Percentiles rank a stretch among this genome's conserved stretches.
Evolutionary conservation across 371 early-diverging fungal genomes (phyloP).

Genomic region (Batkoa obscura): DNA sequence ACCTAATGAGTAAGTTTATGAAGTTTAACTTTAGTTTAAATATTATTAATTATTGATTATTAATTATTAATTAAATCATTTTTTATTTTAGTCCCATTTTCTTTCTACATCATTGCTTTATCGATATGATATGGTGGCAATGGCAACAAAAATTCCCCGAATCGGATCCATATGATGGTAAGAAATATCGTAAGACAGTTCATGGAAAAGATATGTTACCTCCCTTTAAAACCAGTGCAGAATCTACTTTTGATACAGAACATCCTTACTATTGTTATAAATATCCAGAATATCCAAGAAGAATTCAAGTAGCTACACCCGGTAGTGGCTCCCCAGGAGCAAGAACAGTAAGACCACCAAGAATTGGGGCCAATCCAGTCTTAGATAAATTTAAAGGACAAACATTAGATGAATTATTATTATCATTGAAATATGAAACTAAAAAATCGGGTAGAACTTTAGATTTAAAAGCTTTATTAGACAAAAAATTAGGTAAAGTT

Average conservation of each 20-base stretch:
- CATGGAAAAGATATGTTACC: neutral
- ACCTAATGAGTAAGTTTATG: conserved; percentile 17
- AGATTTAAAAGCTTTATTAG: neutral
- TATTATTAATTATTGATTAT: too few relatives aligned
- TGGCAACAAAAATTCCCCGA: conserved; percentile 14
- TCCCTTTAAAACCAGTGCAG: neutral
- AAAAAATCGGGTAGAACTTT: neutral
- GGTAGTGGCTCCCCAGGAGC: neutral
- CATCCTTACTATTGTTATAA: neutral
- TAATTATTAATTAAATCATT: neutral
- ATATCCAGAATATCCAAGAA: neutral
- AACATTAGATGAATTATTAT: neutral
- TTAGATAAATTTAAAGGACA: neutral
- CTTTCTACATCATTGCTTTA: conserved; percentile 1
- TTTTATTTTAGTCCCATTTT: neutral
- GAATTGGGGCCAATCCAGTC: neutral
- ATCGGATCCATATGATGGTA: neutral
- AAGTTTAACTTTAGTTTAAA: too few relatives aligned
- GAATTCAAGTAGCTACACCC: neutral
- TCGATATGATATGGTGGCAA: conserved; percentile 4
- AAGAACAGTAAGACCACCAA: neutral
- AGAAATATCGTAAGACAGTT: neutral
- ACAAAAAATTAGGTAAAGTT: neutral
- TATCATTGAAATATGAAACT: neutral
- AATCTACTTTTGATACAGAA: neutral